A percentile compares a stretch with the other conserved stretches of the same genome.
These are phyloP conservation scores for Guadua angustifolia DNA, from an alignment of 176 grass and related monocot genomes.

Conservation along the genomic window DNA sequence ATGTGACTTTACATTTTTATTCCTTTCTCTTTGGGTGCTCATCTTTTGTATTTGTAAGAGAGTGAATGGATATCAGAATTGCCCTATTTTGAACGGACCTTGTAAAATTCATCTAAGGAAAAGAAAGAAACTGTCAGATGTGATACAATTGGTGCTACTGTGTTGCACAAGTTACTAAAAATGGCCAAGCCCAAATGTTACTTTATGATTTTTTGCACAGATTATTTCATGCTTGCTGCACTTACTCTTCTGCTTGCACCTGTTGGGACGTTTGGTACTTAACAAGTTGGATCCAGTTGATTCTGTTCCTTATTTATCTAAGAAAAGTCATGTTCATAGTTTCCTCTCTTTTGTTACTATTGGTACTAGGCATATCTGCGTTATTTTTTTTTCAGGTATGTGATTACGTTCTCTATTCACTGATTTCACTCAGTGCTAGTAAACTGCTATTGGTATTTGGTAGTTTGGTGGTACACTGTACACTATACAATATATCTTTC, in stretches of 20 bases:
- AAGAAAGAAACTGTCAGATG: neutral
- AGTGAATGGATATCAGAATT: neutral
- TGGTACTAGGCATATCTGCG: neutral
- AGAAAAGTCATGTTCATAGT: neutral
- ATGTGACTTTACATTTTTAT: neutral
- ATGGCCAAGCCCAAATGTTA: neutral
- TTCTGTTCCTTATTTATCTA: neutral
- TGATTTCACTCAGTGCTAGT: neutral
- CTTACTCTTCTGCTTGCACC: constrained; percentile 7
- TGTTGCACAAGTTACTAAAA: neutral
- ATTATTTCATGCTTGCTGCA: constrained; percentile 1
- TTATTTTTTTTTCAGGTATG: neutral
- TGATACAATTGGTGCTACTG: constrained; percentile 18
- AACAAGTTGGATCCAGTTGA: neutral
- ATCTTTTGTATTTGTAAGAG: neutral
- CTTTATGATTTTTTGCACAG: neutral
- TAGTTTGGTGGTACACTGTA: neutral
- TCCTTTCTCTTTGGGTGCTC: neutral
- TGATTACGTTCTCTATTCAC: neutral
- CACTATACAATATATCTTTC: constrained; percentile 1
- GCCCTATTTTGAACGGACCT: neutral
- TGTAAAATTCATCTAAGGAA: neutral
- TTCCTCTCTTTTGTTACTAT: neutral
- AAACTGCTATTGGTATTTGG: neutral
- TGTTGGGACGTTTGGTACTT: constrained; percentile 10